Conservation (phyloP, 495 filamentous ascomycete genomes). For the Neurospora sp. region DNA sequence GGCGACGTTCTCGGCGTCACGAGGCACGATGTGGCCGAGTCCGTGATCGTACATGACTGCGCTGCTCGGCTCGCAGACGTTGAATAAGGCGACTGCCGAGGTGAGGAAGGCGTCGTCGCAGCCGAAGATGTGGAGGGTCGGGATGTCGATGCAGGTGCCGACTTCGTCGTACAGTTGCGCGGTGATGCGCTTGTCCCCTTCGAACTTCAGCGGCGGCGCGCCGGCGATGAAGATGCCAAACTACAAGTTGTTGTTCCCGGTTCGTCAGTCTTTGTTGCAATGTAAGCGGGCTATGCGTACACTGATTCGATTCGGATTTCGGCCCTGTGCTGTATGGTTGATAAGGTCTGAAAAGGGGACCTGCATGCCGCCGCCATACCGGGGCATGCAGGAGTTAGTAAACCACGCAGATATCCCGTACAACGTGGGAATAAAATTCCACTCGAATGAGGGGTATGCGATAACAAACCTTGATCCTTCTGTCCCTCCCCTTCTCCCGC, state of each 20-base stretch:
- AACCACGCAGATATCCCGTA: neutral
- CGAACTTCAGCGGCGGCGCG: conserved; percentile 38
- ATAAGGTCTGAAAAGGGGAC: too few relatives aligned
- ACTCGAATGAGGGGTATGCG: neutral
- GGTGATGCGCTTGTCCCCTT: conserved; percentile 26
- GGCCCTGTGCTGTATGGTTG: too few relatives aligned
- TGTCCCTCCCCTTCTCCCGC: conserved; percentile 23
- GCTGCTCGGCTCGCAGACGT: conserved; percentile 41
- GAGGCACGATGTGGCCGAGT: conserved; percentile 43
- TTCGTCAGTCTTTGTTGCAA: neutral
- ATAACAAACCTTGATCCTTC: conserved; percentile 34
- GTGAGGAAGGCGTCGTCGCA: conserved; percentile 45
- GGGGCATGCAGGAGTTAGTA: neutral
- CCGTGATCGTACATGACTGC: conserved; percentile 48
- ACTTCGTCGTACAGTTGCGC: conserved; percentile 35
- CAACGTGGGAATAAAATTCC: neutral
- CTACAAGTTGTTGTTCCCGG: conserved; percentile 5
- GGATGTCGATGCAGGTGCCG: conserved; percentile 37
- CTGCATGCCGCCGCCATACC: too few relatives aligned
- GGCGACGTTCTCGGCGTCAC: conserved; percentile 36
- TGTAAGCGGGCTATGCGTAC: neutral
- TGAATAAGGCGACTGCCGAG: conserved; percentile 44
- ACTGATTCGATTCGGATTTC: too few relatives aligned
- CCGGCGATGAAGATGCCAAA: conserved; percentile 47
- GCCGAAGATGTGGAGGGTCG: conserved; percentile 48